Evolutionary conservation across 2,329 filamentous ascomycete species (phyloP).

Genomic region (Pezicula rhizophila): DNA sequence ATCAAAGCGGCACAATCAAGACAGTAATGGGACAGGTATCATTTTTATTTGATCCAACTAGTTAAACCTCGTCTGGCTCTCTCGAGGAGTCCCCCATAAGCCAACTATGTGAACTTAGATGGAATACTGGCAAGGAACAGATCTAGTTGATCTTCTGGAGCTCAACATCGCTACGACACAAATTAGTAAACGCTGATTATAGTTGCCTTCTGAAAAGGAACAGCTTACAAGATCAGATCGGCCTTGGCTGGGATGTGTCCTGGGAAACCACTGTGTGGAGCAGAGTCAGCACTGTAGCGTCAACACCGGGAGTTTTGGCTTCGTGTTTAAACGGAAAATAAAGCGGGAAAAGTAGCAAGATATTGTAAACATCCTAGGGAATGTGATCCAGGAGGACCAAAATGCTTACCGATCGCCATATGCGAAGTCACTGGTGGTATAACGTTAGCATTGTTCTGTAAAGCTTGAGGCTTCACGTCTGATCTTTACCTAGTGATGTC

Average conservation of each 20-base stretch:
- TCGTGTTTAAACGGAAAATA: too few species aligned
- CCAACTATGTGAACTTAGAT: neutral
- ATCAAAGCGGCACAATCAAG: too few species aligned
- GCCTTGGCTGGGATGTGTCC: conserved; percentile 69
- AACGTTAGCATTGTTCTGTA: conserved; percentile 11
- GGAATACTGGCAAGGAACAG: neutral
- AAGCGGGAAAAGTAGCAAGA: too few species aligned
- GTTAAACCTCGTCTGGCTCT: too few species aligned
- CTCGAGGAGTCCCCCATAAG: conserved; percentile 1
- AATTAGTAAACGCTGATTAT: conserved; percentile 10
- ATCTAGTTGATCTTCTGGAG: conserved; percentile 55
- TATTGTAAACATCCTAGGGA: neutral
- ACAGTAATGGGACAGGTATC: too few species aligned
- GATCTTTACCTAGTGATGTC: conserved; percentile 68
- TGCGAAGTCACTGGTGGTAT: conserved; percentile 49
- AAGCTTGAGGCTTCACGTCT: neutral
- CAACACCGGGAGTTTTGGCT: too few species aligned
- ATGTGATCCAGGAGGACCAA: neutral
- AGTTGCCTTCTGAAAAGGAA: neutral
- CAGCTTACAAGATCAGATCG: conserved; percentile 76
- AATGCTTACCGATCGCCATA: conserved; percentile 54
- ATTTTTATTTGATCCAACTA: too few species aligned
- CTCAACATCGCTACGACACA: conserved; percentile 53
- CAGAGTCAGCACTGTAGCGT: conserved; percentile 15
- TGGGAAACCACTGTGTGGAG: conserved; percentile 61